Conservation (phyloP, 2,329 filamentous ascomycete species). For the Allantophomopsis lycopodina region DNA sequence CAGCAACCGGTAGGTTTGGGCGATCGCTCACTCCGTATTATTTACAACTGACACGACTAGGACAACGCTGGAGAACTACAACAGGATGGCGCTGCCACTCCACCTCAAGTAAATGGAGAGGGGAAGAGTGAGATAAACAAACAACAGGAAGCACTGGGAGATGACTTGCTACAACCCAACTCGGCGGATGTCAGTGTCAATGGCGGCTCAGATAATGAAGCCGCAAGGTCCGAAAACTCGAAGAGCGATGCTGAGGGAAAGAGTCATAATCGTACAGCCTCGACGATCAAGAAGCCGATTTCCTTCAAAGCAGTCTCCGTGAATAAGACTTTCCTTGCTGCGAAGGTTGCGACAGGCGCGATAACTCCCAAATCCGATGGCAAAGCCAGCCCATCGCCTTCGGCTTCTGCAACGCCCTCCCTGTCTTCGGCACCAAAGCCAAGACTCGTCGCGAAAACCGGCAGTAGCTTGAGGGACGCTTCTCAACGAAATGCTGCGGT, state of each 20-base stretch:
- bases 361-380: conserved; percentile 26
- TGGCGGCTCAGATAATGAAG: conserved; percentile 66
- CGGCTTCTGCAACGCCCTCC: conserved; percentile 29
- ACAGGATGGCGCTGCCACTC: conserved; percentile 28
- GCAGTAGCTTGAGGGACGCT: conserved; percentile 41
- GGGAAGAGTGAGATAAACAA: conserved; percentile 34
- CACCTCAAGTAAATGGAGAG: conserved; percentile 30
- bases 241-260: conserved; percentile 42
- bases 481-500: conserved; percentile 25
- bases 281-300: conserved; percentile 57
- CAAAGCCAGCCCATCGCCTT: conserved; percentile 4
- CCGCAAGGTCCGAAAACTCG: conserved; percentile 40
- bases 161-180: conserved; percentile 41
- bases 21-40: no score
- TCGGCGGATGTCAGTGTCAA: conserved; percentile 51
- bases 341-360: conserved; percentile 40
- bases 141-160: conserved; percentile 38
- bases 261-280: conserved; percentile 41
- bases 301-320: conserved; percentile 79
- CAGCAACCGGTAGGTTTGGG: no score
- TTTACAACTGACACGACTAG: no score
- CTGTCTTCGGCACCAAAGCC: conserved; percentile 44
- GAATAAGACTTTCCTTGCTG: conserved; percentile 70
- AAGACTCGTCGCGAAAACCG: conserved; percentile 64
- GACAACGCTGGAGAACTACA: background rate